These are phyloP conservation scores for Hemisphaericaspora lyxosophila DNA, from an alignment of 1,139 yeast species.

Conservation along the genomic window DNA sequence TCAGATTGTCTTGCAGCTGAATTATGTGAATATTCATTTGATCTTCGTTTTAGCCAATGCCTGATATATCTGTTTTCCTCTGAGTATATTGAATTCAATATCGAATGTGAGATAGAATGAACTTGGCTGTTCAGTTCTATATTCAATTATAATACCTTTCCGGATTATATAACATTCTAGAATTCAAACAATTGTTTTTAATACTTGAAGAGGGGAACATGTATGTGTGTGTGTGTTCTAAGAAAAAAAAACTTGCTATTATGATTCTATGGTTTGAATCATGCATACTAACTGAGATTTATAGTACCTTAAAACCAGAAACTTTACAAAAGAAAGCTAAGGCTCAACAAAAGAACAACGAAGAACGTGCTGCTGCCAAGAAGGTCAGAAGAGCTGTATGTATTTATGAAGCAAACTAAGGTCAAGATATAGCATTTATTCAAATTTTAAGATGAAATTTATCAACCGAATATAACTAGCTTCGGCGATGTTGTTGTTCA, in stretches of 20 bases:
- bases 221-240: slow-evolving; percentile 1
- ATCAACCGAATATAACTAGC: slow-evolving; percentile 73
- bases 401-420: slow-evolving; percentile 21
- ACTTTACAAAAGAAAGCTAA: slow-evolving; percentile 92
- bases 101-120: slow-evolving; percentile 41
- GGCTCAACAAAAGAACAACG: slow-evolving; percentile 85
- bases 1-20: slow-evolving; percentile 48
- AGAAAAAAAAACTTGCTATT: not conserved
- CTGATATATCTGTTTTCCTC: slow-evolving; percentile 53
- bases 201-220: slow-evolving; percentile 19
- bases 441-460: slow-evolving; percentile 61
- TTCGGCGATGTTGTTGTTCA: slow-evolving; percentile 85
- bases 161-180: slow-evolving; percentile 17
- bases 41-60: slow-evolving; percentile 43
- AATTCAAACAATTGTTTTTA: slow-evolving; percentile 16
- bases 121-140: slow-evolving; percentile 49
- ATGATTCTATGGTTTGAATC: not conserved
- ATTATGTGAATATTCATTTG: slow-evolving; percentile 21
- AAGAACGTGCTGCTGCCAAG: slow-evolving; percentile 85
- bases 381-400: slow-evolving; percentile 89
- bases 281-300: slow-evolving; percentile 22
- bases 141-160: slow-evolving; percentile 27
- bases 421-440: slow-evolving; percentile 2
- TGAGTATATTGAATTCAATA: slow-evolving; percentile 24
- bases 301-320: slow-evolving; percentile 74